Evolutionary conservation across 345 rosid genomes (phyloP).

Genomic region (Sonneratia caseolaris): DNA sequence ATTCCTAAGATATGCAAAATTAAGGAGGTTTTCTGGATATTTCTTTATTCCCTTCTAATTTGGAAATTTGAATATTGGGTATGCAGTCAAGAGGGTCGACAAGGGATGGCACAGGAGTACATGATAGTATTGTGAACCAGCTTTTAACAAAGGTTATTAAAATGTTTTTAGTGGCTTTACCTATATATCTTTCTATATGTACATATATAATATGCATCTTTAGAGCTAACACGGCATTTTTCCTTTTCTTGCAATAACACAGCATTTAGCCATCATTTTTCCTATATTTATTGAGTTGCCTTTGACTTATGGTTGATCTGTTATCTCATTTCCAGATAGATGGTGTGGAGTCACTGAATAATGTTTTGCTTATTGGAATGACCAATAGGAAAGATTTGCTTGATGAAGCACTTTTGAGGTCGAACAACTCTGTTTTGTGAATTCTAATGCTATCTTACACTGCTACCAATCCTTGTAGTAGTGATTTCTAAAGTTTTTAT

Average conservation of each 20-base stretch:
- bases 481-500: background rate
- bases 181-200: background rate
- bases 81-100: constrained; percentile 94
- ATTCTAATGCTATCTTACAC: background rate
- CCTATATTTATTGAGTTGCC: background rate
- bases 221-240: no score
- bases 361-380: constrained; percentile 99
- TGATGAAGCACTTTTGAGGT: constrained; percentile 98
- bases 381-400: constrained; percentile 98
- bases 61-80: constrained; percentile 1
- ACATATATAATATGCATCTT: no score
- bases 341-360: constrained; percentile 98
- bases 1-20: background rate
- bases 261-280: background rate
- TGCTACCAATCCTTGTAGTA: background rate
- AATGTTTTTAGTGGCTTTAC: background rate
- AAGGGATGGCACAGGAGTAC: constrained; percentile 95
- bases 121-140: constrained; percentile 97
- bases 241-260: no score
- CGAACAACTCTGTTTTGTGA: constrained; percentile 7
- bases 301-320: background rate
- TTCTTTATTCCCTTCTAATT: background rate
- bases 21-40: background rate
- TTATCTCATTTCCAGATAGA: constrained; percentile 61
- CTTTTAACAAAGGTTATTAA: constrained; percentile 80